Evolutionary conservation across 139 green algal species (phyloP).

Genomic region (Chlamydomonas incerta): DNA sequence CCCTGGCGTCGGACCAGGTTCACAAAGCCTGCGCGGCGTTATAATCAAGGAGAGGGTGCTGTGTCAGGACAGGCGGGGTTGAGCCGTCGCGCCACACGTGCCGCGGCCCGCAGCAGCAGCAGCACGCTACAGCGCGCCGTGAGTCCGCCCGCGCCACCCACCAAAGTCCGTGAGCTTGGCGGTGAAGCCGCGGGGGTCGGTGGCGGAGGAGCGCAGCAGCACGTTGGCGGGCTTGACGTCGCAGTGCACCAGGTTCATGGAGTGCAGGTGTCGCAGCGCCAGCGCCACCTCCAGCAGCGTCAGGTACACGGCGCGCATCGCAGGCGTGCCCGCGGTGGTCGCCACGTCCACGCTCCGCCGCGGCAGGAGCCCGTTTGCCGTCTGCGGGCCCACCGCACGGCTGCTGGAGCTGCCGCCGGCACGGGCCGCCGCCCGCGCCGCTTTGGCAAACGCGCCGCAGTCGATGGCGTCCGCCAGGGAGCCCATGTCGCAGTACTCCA

Average conservation of each 20-base stretch:
- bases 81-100: too few relatives aligned
- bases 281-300: constrained; percentile 59
- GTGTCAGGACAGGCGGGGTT: too few relatives aligned
- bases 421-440: background rate
- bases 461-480: constrained; percentile 47
- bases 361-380: too few relatives aligned
- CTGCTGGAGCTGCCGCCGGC: too few relatives aligned
- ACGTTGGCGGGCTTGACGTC: constrained; percentile 41
- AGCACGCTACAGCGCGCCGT: too few relatives aligned
- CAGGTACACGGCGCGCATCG: constrained; percentile 40
- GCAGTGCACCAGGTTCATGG: constrained; percentile 29
- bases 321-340: background rate
- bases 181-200: constrained; percentile 32
- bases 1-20: background rate
- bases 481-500: constrained; percentile 50
- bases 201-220: constrained; percentile 34
- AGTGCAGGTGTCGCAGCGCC: constrained; percentile 68
- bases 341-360: too few relatives aligned
- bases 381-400: too few relatives aligned
- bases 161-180: constrained; percentile 38
- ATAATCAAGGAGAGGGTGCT: too few relatives aligned
- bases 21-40: background rate
- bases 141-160: too few relatives aligned
- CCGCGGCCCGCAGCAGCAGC: too few relatives aligned
- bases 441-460: constrained; percentile 4